phyloP scores from a whole-genome alignment of 352 stramenopile species.

The Saprolegnia diclina region DNA sequence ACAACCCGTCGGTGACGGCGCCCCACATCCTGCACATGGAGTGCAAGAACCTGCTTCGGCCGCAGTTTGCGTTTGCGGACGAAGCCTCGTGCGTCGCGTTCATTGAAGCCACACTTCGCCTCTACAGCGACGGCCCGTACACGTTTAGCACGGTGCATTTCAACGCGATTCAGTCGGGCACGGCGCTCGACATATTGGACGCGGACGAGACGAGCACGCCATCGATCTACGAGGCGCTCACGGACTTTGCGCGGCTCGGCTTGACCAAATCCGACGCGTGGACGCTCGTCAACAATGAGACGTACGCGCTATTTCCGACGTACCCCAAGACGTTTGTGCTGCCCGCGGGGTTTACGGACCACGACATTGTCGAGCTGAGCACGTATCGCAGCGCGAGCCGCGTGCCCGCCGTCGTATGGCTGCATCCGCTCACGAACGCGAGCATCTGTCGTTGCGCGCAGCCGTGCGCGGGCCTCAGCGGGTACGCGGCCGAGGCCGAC shows the following conservation, averaged over 20 bases:
- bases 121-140: conserved; percentile 59
- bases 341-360: conserved; percentile 87
- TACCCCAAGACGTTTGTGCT: conserved; percentile 93
- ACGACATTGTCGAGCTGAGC: conserved; percentile 77
- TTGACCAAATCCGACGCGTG: conserved; percentile 65
- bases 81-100: conserved; percentile 72
- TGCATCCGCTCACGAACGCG: conserved; percentile 84
- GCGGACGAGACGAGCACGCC: conserved; percentile 42
- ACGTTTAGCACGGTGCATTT: conserved; percentile 68
- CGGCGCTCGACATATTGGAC: conserved; percentile 38
- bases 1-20: conserved; percentile 67
- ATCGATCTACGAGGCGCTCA: conserved; percentile 62
- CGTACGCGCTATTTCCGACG: conserved; percentile 87
- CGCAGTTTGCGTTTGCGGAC: conserved; percentile 79
- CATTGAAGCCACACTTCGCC: conserved; percentile 61
- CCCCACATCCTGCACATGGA: conserved; percentile 80
- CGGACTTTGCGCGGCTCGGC: conserved; percentile 74
- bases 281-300: conserved; percentile 79
- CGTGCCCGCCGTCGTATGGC: conserved; percentile 91
- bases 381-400: conserved; percentile 93
- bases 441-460: conserved; percentile 85
- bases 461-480: conserved; percentile 73
- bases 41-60: conserved; percentile 72
- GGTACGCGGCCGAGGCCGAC: conserved; percentile 72
- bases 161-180: conserved; percentile 1